Evolutionary conservation across 2,329 filamentous ascomycete species (phyloP).

Genomic region (Xylariaceae sp.): DNA sequence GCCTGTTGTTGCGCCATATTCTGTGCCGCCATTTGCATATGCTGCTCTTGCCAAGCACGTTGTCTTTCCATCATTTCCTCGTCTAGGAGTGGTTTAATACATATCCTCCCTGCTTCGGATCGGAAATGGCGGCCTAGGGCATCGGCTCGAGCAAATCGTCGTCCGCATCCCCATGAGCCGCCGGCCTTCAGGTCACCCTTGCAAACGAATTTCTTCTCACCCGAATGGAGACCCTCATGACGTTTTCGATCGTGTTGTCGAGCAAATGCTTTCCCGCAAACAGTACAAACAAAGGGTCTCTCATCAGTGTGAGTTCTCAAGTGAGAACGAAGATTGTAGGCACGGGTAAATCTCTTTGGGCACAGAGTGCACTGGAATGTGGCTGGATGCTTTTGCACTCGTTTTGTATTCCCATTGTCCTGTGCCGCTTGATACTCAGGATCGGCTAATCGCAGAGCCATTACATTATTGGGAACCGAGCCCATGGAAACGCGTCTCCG

Average conservation of each 20-base stretch:
- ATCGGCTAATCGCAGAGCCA: conserved; percentile 89
- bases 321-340: conserved; percentile 95
- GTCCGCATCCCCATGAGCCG: conserved; percentile 87
- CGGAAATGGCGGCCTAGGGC: conserved; percentile 92
- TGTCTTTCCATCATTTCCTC: conserved; percentile 87
- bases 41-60: conserved; percentile 70
- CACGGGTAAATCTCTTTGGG: conserved; percentile 92
- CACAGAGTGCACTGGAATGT: conserved; percentile 94
- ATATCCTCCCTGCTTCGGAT: conserved; percentile 90
- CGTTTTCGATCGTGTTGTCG: conserved; percentile 96
- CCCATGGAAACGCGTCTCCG: conserved; percentile 63
- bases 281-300: conserved; percentile 92
- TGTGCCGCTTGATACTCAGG: conserved; percentile 74
- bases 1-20: conserved; percentile 53
- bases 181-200: conserved; percentile 83
- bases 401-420: conserved; percentile 63
- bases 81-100: conserved; percentile 94
- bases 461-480: conserved; percentile 59
- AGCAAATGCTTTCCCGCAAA: conserved; percentile 96
- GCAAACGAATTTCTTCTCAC: conserved; percentile 98
- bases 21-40: conserved; percentile 57
- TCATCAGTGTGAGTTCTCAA: conserved; percentile 96
- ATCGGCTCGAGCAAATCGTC: conserved; percentile 91
- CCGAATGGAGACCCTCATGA: conserved; percentile 92
- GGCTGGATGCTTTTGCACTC: conserved; percentile 95